A percentile compares a stretch with the other conserved stretches of the same genome.
Evolutionary conservation across 371 early-diverging fungal species (phyloP).

Genomic region (Chytridiales sp.): DNA sequence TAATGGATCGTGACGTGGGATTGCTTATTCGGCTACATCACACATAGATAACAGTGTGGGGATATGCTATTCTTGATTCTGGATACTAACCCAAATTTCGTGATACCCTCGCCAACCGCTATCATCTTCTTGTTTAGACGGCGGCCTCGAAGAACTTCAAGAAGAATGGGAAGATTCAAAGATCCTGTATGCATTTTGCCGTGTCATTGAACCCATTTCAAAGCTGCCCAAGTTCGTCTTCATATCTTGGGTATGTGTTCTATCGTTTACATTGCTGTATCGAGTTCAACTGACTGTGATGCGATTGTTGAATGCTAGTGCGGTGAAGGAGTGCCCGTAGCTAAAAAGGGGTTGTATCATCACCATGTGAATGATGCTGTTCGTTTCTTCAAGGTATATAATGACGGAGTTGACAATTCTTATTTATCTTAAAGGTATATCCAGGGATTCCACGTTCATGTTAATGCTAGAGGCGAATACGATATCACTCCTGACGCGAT

Average conservation of each 20-base stretch:
- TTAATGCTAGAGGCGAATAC: constrained; percentile 82
- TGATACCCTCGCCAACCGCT: background rate
- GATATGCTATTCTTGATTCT: no score
- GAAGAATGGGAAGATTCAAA: constrained; percentile 89
- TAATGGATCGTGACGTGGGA: no score
- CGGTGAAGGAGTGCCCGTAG: constrained; percentile 91
- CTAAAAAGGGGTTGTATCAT: constrained; percentile 84
- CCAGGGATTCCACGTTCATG: constrained; percentile 83
- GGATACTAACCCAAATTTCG: background rate
- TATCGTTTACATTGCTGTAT: background rate
- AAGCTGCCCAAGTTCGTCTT: constrained; percentile 85
- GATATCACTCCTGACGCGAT: constrained; percentile 83
- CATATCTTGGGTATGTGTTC: constrained; percentile 77
- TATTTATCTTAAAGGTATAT: background rate
- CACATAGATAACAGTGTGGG: no score
- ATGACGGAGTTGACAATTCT: background rate
- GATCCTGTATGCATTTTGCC: constrained; percentile 85
- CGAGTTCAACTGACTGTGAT: background rate
- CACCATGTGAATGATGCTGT: constrained; percentile 79
- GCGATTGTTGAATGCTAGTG: constrained; percentile 55
- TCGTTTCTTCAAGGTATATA: constrained; percentile 68
- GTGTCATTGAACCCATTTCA: constrained; percentile 84
- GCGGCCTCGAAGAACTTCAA: constrained; percentile 79
- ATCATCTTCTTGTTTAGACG: constrained; percentile 42
- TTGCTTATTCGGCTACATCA: no score